These are phyloP conservation scores for Candida andamanensis DNA, from an alignment of 805 yeast genomes.

Conservation along the genomic window DNA sequence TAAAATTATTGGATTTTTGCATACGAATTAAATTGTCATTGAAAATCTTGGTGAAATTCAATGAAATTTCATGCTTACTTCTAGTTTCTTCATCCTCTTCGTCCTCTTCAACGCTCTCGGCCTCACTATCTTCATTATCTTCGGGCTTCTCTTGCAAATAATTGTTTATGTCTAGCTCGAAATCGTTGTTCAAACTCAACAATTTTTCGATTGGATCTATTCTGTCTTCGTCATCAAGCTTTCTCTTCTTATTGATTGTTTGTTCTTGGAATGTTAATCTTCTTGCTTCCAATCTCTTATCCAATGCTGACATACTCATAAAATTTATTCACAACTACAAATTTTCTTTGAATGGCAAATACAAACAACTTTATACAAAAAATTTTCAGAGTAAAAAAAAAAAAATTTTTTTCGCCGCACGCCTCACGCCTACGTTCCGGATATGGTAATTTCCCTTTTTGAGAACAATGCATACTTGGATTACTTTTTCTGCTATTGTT, in stretches of 20 bases:
- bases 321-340: too few relatives aligned
- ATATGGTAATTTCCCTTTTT: slow-evolving; percentile 2
- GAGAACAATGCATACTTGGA: too few relatives aligned
- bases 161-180: slow-evolving; percentile 3
- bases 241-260: slow-evolving; percentile 1
- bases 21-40: slow-evolving; percentile 34
- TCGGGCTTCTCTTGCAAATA: slow-evolving; percentile 3
- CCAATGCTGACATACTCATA: slow-evolving; percentile 6
- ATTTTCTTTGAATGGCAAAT: slow-evolving; percentile 1
- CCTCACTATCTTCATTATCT: slow-evolving; percentile 3
- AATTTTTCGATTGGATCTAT: slow-evolving; percentile 42
- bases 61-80: slow-evolving; percentile 12
- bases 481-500: too few relatives aligned
- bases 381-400: slow-evolving; percentile 1
- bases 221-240: slow-evolving; percentile 17
- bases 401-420: slow-evolving; percentile 12
- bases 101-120: slow-evolving; percentile 10
- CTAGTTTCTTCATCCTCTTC: slow-evolving; percentile 9
- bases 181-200: slow-evolving; percentile 21
- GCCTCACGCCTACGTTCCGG: slow-evolving; percentile 10
- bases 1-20: slow-evolving; percentile 20
- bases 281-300: slow-evolving; percentile 1
- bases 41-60: slow-evolving; percentile 32
- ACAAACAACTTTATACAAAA: not conserved
- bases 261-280: slow-evolving; percentile 3